phyloP scores from a whole-genome alignment of 2,329 filamentous ascomycete species.

The Arthrobotrys megalospora region DNA sequence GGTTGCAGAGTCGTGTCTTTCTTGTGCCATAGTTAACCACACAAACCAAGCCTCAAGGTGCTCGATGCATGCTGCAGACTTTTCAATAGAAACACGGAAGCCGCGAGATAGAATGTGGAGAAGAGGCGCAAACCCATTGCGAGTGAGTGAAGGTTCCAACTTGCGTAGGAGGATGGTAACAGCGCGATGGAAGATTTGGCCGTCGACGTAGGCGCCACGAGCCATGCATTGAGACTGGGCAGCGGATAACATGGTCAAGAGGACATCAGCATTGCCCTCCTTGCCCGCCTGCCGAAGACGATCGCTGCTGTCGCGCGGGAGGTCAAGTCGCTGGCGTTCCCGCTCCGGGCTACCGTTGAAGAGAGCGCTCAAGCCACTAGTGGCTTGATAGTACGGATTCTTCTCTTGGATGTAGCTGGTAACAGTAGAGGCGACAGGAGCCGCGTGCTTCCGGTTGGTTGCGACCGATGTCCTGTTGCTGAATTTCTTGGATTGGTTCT shows the following conservation, averaged over 20 bases:
- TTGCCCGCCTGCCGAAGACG: slow-evolving; percentile 45
- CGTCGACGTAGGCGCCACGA: slow-evolving; percentile 84
- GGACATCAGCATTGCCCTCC: slow-evolving; percentile 67
- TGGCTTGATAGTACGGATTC: slow-evolving; percentile 51
- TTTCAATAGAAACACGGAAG: slow-evolving; percentile 78
- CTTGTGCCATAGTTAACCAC: slow-evolving; percentile 85
- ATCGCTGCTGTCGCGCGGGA: slow-evolving; percentile 50
- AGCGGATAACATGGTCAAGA: slow-evolving; percentile 81
- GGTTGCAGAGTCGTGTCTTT: slow-evolving; percentile 80
- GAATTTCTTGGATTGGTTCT: slow-evolving; percentile 73
- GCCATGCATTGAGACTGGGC: slow-evolving; percentile 83
- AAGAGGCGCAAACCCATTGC: slow-evolving; percentile 79
- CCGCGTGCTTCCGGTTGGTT: slow-evolving; percentile 55
- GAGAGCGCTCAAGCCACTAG: slow-evolving; percentile 55
- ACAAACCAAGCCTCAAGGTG: slow-evolving; percentile 86
- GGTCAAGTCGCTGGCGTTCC: slow-evolving; percentile 59
- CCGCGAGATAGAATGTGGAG: slow-evolving; percentile 81
- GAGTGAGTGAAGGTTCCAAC: slow-evolving; percentile 75
- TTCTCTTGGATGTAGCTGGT: slow-evolving; percentile 61
- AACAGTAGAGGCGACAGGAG: slow-evolving; percentile 60
- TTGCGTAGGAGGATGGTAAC: slow-evolving; percentile 78
- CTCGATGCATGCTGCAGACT: slow-evolving; percentile 80
- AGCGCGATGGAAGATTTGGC: slow-evolving; percentile 88
- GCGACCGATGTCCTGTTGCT: slow-evolving; percentile 74
- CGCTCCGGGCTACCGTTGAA: slow-evolving; percentile 55